Percentiles rank a stretch among this genome's conserved stretches.
phyloP scores from a whole-genome alignment of 2,329 filamentous ascomycete species.

The Colletotrichum liaoningense region DNA sequence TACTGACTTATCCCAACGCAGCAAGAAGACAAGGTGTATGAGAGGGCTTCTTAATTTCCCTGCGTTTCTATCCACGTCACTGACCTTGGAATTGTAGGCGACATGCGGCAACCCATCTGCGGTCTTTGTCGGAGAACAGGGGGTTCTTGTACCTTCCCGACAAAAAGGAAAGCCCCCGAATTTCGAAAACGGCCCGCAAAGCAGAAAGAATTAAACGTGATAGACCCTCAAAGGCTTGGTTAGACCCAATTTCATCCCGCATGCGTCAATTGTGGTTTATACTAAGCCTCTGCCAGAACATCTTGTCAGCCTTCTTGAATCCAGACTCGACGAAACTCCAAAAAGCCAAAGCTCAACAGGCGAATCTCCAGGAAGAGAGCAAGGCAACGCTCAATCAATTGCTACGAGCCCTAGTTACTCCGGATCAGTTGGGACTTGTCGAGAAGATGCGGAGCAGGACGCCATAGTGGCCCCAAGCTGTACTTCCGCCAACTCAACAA shows the following conservation, averaged over 20 bases:
- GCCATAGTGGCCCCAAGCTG: rapidly evolving
- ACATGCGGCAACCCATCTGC: background rate
- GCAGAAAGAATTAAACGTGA: background rate
- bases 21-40: background rate
- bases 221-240: background rate
- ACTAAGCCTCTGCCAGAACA: background rate
- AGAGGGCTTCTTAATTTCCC: background rate
- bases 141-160: background rate
- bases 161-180: background rate
- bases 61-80: background rate
- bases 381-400: background rate
- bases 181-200: background rate
- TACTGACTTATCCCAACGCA: background rate
- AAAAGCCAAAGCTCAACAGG: background rate
- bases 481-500: background rate
- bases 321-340: background rate
- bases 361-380: background rate
- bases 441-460: background rate
- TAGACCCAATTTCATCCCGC: no score
- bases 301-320: background rate
- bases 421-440: background rate
- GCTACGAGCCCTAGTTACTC: background rate
- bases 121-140: background rate
- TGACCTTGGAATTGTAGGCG: background rate
- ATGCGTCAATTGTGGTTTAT: background rate